Evolutionary conservation across 306 rosid genomes (phyloP), one percentile per base, ranked within the genome.

Genomic region (Pyrus communis): DNA sequence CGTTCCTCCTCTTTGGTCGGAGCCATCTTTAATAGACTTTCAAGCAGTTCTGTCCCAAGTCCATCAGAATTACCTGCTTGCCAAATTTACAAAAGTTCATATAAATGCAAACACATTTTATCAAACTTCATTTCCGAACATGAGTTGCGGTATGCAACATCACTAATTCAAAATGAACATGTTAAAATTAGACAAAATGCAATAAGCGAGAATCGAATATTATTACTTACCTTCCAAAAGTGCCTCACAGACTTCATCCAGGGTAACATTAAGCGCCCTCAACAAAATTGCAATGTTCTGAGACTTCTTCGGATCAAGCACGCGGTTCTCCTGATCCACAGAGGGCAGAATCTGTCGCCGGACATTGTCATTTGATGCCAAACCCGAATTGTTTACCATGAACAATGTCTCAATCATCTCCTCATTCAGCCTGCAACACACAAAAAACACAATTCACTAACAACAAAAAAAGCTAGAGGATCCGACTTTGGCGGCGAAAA

Each of bases 361-460:
- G 46, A 87, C 83, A 43, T 83, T 72, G 45, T 92, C 93, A 76
- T 88, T 92, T 2, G 82, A 68, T 55, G 82, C 78, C 60, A 81
- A 59, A 80, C 67, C 83, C 3, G 86, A 79, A n/a, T 86, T 86
- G 73, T 91, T 94, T 66, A 84, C 95, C 74, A 83, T 82, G 78
- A 94, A 94, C 76, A 94, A 83, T 0, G 97, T 85, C 86, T 94
- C 98, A 17, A 92, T 94, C 97, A 89, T 94, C 73, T 94, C 96
- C 83, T 94, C 98, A 75, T 94, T 92, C 85, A 94, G 78, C 82
- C 98, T 94, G 91, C 86, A 86, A 22, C 55, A 51, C 55, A 49
- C 61, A 33, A 55, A 73, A 46, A 73, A 69, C 54, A 65, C 11
- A 30, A 73, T 68, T 49, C 23, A 58, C 13, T 28, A 52, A 61